Base-by-base conservation (phyloP, 139 green algal species). In the Deuterostichococcus epilithicus region DNA sequence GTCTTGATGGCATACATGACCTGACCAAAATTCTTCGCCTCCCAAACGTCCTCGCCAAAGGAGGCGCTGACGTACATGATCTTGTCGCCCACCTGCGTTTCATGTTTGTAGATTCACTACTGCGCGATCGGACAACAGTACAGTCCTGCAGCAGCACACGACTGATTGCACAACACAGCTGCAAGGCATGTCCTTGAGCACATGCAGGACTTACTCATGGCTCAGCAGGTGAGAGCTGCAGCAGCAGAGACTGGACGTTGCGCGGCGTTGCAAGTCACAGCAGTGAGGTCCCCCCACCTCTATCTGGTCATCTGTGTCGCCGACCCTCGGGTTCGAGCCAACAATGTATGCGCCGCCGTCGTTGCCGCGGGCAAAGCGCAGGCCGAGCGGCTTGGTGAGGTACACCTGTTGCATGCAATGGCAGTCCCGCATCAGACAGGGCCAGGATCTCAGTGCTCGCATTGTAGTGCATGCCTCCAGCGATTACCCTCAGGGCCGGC, bases 1-100 rank as follows among this genome's bases (percentile, higher is more conserved):
- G 96, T 98, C 77, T 93, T 95, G 86, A 99, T 97, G 77, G 96
- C 94, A 78, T 98, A 99, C 86, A 98, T 97, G 65, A 97, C 93
- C 87, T 96, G 90, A 13, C 95, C 95, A 68, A 92, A 99, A 82
- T 98, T 98, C 70, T 94, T 83, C 0, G 95, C 86, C 74, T 93
- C 87, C 96, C 96, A 99, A 0, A 99, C 87, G 36, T 99, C 96
- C n/a, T 75, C 72, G 25, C 96, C 96, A 85, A 99, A 99, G 30
- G 93, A 97, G 0, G 96, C 96, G 36, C 79, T 91, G 70, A 97
- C 90, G 78, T 89, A 65, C 13, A 97, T 81, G 33, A 98, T 85
- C 86, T 97, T 97, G 86, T 98, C 94, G n/a, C 93, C 94, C 37
- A 87, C 82, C 92, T 94, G 59, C 73, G 67, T 5, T 6, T 37